Evolutionary conservation across 1,284 basidiomycete genomes (phyloP), one percentile per base, ranked within the genome.

Genomic region (Leccinum solheimii): DNA sequence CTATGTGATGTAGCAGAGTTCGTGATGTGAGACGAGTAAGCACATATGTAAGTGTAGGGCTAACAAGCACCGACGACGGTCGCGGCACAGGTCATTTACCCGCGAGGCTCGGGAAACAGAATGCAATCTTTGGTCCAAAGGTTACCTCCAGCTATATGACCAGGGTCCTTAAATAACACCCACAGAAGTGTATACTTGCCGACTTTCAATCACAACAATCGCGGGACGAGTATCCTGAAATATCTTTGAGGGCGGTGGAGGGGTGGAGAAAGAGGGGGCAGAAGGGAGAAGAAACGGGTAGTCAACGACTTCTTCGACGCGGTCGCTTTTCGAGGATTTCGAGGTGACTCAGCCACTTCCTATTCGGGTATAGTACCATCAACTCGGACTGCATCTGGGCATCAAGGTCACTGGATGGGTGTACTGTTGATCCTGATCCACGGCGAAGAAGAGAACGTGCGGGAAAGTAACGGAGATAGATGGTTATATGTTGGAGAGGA

Each of bases 251-350:
- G 74, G 75, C 68, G 64, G 69, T 60, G 52, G 61, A 57, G 54
- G 57, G 67, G 62, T 23, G 67, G 61, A 65, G 58, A 56, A 30
- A 55, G 52, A 49, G 19, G 16, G 26, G 45, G 19, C 1, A 13
- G 11, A 23, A 9, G 45, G 45, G 21, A 48, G 19, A 23, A 48
- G 45, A 23, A 48, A 48, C 45, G 19, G 43, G 43, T 45, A 48
- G 43, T 48, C 27, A 40, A 59, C 23, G 14, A 14, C 10, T 57
- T 58, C 74, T 71, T 73, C 71, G 74, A 75, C 57, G 34, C 70
- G 71, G 72, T 68, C 19, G 64, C 68, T 75, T 75, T 73, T 75
- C 64, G 71, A 72, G 55, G 43, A 70, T 62, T 66, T 60, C 14
- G 52, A 51, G 36, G 56, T 61, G 62, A 61, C 57, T 58, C 57